phyloP scores from a whole-genome alignment of 345 rosid genomes.

The Citrus trifoliata region DNA sequence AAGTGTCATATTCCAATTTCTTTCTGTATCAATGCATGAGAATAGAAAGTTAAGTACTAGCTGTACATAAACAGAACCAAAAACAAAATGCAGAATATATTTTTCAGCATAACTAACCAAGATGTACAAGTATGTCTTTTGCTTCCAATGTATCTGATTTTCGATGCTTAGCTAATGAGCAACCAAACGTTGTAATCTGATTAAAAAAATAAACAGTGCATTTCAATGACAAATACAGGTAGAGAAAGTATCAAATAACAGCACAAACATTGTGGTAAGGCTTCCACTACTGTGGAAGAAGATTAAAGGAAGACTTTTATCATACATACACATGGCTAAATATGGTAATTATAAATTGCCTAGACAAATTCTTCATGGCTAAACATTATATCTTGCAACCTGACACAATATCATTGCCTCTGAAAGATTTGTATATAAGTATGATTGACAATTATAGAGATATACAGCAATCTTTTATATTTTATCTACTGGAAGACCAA shows the following conservation, averaged over 20 bases:
- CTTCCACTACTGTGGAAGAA: not conserved
- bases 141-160: conserved; percentile 93
- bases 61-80: conserved; percentile 7
- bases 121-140: conserved; percentile 90
- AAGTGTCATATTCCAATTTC: conserved; percentile 84
- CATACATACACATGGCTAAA: not conserved
- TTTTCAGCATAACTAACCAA: conserved; percentile 57
- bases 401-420: not conserved
- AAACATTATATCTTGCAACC: not conserved
- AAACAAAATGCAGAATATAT: not conserved
- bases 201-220: not conserved
- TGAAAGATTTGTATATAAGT: not conserved
- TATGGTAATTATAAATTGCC: not conserved
- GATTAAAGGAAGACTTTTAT: not conserved
- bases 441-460: not conserved
- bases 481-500: not conserved
- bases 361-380: not conserved
- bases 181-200: conserved; percentile 92
- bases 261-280: not conserved
- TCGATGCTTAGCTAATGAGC: conserved; percentile 95
- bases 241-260: not conserved
- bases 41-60: conserved; percentile 9
- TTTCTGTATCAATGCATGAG: conserved; percentile 51
- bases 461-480: not conserved
- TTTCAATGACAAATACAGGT: not conserved